phyloP scores from a whole-genome alignment of 495 filamentous ascomycete genomes.

The Aspergillus kassunensis region DNA sequence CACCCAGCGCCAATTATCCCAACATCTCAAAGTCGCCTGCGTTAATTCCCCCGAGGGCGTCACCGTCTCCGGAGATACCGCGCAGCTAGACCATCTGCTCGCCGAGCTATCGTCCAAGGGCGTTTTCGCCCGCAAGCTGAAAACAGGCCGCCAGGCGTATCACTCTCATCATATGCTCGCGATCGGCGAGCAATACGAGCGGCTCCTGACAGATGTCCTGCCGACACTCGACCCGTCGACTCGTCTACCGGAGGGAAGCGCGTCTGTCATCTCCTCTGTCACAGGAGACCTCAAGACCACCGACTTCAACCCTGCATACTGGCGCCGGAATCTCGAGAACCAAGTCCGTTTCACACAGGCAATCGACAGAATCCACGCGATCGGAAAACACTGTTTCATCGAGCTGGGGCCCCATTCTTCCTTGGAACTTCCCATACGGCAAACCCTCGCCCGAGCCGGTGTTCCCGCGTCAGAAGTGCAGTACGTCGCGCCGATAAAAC shows the following conservation, averaged over 20 bases:
- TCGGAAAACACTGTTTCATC: background rate
- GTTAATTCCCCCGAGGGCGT: constrained; percentile 42
- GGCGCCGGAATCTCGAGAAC: constrained; percentile 9
- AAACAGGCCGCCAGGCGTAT: constrained; percentile 49
- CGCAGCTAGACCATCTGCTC: constrained; percentile 19
- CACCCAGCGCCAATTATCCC: constrained; percentile 20
- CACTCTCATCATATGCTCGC: constrained; percentile 54
- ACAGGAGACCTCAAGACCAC: background rate
- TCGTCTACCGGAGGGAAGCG: background rate
- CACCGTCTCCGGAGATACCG: constrained; percentile 45
- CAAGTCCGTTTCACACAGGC: background rate
- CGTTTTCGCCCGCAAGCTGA: constrained; percentile 37
- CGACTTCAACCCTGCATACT: background rate
- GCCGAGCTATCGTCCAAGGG: background rate
- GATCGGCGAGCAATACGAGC: constrained; percentile 37
- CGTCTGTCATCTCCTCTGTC: background rate
- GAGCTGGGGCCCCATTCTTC: constrained; percentile 11
- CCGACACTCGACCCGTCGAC: background rate
- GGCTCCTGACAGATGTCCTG: constrained; percentile 9
- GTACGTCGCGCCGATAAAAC: background rate
- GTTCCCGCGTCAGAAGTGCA: background rate
- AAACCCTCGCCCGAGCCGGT: background rate
- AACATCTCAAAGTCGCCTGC: constrained; percentile 34
- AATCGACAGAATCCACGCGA: background rate
- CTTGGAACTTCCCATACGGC: background rate